Base-by-base conservation (phyloP, 306 rosid genomes). In the Citrullus amarus region DNA sequence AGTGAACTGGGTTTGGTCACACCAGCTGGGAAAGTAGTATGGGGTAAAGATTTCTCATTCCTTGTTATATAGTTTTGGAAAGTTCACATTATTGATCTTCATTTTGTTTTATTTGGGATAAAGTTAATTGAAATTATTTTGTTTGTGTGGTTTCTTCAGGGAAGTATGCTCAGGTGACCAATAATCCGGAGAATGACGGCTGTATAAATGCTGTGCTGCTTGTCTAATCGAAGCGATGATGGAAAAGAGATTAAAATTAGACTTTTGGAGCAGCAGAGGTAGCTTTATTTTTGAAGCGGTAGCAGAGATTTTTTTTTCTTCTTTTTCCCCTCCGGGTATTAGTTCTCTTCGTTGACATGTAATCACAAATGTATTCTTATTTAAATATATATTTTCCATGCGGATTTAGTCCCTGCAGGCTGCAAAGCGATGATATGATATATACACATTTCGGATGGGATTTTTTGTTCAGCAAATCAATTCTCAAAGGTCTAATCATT, bases 1-100 rank as follows among this genome's bases (percentile, higher is more conserved):
- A 92, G 97, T 60, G 97, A 94, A 83, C 90, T 94, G 48, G 98
- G 98, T 88, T 81, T 94, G 71, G 97, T 94, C 77, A 94, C 98
- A 56, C 97, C 98, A 1, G 93, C 93, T 0, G 98, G 98, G 67
- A 94, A 94, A 86, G 98, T 94, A 79, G 98, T 94, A 8, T 92
- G 97, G 98, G 98, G 98, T 90, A 85, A 87, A 89, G 79, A 70
- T 54, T 43, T 48, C 63, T 77, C 65, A 13, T 25, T 10, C 13
- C 16, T 73, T 22, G 25, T 70, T 18, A 14, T 18, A 36, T 39
- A 18, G 34, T 67, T 22, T 41, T 17, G 18, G 18, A 10, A 25
- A 44, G n/a, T 34, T 78, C 46, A 15, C 18, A 0, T 6, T 5
- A 15, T 32, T 41, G 4, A 28, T 30, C 18, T 65, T 36, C 11